Conservation (phyloP, 257 asterid species). For the Solanum peruvianum region DNA sequence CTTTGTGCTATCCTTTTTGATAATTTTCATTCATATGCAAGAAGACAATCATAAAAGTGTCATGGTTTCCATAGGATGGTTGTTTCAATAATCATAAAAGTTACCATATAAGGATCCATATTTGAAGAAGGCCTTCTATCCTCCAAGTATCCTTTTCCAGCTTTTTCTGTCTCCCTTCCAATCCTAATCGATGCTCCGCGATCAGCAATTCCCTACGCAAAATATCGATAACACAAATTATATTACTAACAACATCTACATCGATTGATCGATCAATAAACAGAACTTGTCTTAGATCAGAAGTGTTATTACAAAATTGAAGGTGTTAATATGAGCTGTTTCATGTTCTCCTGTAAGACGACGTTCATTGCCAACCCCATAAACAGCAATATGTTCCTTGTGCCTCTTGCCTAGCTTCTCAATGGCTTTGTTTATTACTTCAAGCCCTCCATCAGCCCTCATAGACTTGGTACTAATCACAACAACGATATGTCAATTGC, state of each 20-base stretch:
- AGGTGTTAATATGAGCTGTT: constrained; percentile 58
- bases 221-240: not conserved
- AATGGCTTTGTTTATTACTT: constrained; percentile 71
- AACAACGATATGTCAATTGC: not conserved
- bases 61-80: constrained; percentile 49
- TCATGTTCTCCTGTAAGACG: constrained; percentile 88
- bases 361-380: constrained; percentile 86
- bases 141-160: constrained; percentile 89
- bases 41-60: not conserved
- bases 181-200: constrained; percentile 87
- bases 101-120: constrained; percentile 87
- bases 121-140: constrained; percentile 89
- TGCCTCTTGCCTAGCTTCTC: constrained; percentile 64
- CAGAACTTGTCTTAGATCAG: not conserved
- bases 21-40: not conserved
- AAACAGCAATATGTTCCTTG: constrained; percentile 83
- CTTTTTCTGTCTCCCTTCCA: constrained; percentile 77
- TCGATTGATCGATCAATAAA: not conserved
- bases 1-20: not conserved
- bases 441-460: constrained; percentile 80
- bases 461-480: constrained; percentile 65
- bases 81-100: constrained; percentile 88
- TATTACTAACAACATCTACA: not conserved
- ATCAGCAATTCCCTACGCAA: constrained; percentile 68
- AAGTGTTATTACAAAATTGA: constrained; percentile 46